A percentile compares a stretch with the other conserved stretches of the same genome.
Evolutionary conservation across 2,329 filamentous ascomycete species (phyloP).

Genomic region (Thielaviopsis populi): DNA sequence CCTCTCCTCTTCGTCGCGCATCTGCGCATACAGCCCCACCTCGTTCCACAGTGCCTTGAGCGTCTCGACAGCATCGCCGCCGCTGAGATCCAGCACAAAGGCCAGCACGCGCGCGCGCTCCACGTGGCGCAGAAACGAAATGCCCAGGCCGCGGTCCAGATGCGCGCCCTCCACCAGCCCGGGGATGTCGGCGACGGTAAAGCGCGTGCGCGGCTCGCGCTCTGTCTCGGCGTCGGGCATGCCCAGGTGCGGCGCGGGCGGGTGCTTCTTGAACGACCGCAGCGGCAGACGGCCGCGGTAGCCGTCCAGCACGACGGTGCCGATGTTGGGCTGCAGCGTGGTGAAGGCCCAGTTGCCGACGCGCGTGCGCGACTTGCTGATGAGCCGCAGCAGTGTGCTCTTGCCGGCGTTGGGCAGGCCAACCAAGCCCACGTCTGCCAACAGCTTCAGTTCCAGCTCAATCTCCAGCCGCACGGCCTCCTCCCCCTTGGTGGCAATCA

Average conservation of each 20-base stretch:
- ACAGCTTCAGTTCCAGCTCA: slow-evolving; percentile 81
- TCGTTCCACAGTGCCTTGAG: slow-evolving; percentile 79
- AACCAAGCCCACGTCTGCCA: slow-evolving; percentile 88
- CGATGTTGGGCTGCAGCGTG: slow-evolving; percentile 86
- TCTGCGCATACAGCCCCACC: slow-evolving; percentile 71
- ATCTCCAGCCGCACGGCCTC: slow-evolving; percentile 62
- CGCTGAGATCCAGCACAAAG: slow-evolving; percentile 77
- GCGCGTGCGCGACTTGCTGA: slow-evolving; percentile 77
- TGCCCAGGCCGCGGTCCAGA: slow-evolving; percentile 75
- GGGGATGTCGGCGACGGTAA: slow-evolving; percentile 91
- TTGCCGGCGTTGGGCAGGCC: slow-evolving; percentile 94
- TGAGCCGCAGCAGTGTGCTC: slow-evolving; percentile 72
- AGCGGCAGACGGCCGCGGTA: slow-evolving; percentile 47
- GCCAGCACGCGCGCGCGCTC: slow-evolving; percentile 86
- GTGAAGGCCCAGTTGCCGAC: slow-evolving; percentile 96
- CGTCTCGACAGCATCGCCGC: slow-evolving; percentile 62
- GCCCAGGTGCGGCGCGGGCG: slow-evolving; percentile 24
- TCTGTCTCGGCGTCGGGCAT: slow-evolving; percentile 29
- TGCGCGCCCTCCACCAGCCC: slow-evolving; percentile 87
- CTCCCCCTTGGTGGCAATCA: slow-evolving; percentile 81
- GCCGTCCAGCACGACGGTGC: slow-evolving; percentile 84
- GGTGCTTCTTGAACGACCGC: slow-evolving; percentile 23
- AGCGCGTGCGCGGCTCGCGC: slow-evolving; percentile 39
- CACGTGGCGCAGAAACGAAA: slow-evolving; percentile 85
- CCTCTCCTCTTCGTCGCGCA: slow-evolving; percentile 57